Percentiles rank a stretch among this genome's conserved stretches.
Evolutionary conservation across 1,284 basidiomycete species (phyloP).

Genomic region (Ustilago xerochloae): DNA sequence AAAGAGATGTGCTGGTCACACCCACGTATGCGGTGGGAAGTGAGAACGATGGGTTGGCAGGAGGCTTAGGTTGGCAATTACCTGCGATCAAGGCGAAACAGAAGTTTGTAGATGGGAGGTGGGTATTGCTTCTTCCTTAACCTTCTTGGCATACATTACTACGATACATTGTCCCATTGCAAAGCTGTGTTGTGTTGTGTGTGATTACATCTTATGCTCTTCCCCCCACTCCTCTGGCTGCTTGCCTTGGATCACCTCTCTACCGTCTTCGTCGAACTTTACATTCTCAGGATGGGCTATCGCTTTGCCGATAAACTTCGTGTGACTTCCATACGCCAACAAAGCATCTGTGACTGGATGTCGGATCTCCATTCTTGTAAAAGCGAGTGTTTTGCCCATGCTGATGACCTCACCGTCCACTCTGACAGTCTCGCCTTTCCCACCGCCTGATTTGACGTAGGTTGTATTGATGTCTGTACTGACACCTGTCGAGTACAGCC

Average conservation of each 20-base stretch:
- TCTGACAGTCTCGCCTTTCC: conserved; percentile 40
- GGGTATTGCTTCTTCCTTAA: conserved; percentile 43
- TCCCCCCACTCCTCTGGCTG: conserved; percentile 45
- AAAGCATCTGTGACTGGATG: conserved; percentile 54
- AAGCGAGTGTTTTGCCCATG: conserved; percentile 62
- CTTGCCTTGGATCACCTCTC: conserved; percentile 76
- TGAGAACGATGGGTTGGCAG: conserved; percentile 52
- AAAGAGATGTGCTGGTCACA: conserved; percentile 54
- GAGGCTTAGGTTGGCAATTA: conserved; percentile 62
- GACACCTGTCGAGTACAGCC: conserved; percentile 85
- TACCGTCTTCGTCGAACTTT: conserved; percentile 81
- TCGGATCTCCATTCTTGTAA: conserved; percentile 60
- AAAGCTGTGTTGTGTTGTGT: not conserved
- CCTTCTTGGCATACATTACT: not conserved
- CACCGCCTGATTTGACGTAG: conserved; percentile 79
- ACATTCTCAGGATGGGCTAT: conserved; percentile 80
- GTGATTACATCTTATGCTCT: conserved; percentile 15
- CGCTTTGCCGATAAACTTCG: conserved; percentile 86
- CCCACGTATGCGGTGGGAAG: conserved; percentile 63
- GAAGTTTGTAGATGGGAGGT: conserved; percentile 56
- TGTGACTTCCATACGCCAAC: conserved; percentile 72
- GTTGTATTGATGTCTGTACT: conserved; percentile 87
- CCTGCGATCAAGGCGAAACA: conserved; percentile 62
- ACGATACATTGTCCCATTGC: not conserved
- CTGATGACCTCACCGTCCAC: conserved; percentile 49